Evolutionary conservation across 495 filamentous ascomycete genomes (phyloP).

Genomic region (Penicillium ochrochloron): DNA sequence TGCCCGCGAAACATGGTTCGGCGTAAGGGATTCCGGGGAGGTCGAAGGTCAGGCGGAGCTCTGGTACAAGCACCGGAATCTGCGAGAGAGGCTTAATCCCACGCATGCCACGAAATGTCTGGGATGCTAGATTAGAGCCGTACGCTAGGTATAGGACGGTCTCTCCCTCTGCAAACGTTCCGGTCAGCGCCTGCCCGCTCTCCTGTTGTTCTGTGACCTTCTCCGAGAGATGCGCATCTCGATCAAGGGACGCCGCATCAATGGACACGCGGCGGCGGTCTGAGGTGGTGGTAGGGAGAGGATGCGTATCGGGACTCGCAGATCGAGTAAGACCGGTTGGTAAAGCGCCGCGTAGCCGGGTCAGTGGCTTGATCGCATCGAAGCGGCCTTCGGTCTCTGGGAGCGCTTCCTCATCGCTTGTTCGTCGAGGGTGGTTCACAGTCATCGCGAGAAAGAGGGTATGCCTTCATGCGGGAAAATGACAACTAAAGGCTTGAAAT

Average conservation of each 20-base stretch:
- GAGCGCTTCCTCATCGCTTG: conserved; percentile 11
- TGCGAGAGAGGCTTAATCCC: conserved; percentile 79
- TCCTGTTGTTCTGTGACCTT: conserved; percentile 29
- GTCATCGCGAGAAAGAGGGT: conserved; percentile 9
- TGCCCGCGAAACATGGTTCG: conserved; percentile 94
- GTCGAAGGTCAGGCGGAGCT: conserved; percentile 78
- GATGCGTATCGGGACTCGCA: conserved; percentile 8
- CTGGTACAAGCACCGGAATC: conserved; percentile 78
- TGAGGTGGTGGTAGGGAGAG: conserved; percentile 26
- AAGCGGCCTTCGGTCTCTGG: conserved; percentile 22
- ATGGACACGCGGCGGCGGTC: conserved; percentile 29
- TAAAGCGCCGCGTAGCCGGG: conserved; percentile 19
- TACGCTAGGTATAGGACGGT: conserved; percentile 93
- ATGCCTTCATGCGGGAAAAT: neutral
- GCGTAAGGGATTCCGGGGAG: conserved; percentile 82
- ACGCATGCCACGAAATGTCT: conserved; percentile 75
- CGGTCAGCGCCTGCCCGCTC: conserved; percentile 5
- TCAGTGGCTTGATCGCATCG: conserved; percentile 25
- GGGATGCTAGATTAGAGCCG: conserved; percentile 81
- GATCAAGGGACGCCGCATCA: conserved; percentile 27
- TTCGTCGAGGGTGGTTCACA: neutral
- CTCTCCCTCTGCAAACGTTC: conserved; percentile 23
- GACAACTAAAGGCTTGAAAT: neutral
- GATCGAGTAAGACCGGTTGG: conserved; percentile 10
- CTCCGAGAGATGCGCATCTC: conserved; percentile 33